Conservation (phyloP, 495 filamentous ascomycete species). For the Trichoderma virens region DNA sequence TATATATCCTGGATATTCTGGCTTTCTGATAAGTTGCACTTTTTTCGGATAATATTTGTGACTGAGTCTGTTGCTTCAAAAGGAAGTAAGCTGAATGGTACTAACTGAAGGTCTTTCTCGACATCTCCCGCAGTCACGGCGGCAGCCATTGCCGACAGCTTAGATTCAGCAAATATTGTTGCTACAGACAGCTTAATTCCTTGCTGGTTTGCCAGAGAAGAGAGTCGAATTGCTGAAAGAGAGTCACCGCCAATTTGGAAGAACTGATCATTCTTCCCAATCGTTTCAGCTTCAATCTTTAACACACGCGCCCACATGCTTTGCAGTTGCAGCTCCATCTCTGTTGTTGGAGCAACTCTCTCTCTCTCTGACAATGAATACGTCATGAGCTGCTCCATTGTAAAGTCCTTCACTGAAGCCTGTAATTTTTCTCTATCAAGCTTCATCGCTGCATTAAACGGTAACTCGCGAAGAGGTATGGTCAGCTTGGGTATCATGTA, state of each 20-base stretch:
- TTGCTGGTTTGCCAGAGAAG: neutral
- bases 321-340: conserved; percentile 35
- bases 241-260: conserved; percentile 39
- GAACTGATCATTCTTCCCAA: conserved; percentile 35
- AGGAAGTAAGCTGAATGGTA: neutral
- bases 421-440: conserved; percentile 25
- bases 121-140: neutral
- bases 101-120: neutral
- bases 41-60: neutral
- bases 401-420: conserved; percentile 28
- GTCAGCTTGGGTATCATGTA: conserved; percentile 20
- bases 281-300: conserved; percentile 13
- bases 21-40: neutral
- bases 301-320: conserved; percentile 35
- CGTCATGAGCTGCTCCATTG: conserved; percentile 31
- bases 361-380: conserved; percentile 23
- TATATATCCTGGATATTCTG: neutral
- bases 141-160: neutral
- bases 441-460: conserved; percentile 16
- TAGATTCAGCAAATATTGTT: neutral
- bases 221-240: neutral
- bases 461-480: conserved; percentile 31
- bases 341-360: conserved; percentile 29
- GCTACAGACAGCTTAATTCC: neutral
- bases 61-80: neutral